Evolutionary conservation across 1,284 basidiomycete genomes (phyloP).

Genomic region (Dichomitus squalens): DNA sequence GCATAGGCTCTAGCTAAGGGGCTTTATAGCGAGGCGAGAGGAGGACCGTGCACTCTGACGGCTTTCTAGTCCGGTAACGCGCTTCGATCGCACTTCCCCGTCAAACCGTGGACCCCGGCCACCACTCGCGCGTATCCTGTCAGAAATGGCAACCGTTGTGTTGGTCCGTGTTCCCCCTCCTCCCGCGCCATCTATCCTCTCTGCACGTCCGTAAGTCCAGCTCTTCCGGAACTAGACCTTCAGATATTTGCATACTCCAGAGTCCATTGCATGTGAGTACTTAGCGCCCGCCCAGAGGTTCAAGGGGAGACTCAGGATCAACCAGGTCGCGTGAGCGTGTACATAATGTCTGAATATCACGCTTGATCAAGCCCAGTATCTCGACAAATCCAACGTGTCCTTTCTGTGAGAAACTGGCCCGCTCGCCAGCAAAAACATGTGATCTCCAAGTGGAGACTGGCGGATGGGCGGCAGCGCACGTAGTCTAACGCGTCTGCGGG

Average conservation of each 20-base stretch:
- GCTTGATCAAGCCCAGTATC: conserved; percentile 21
- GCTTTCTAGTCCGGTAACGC: conserved; percentile 30
- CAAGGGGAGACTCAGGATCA: conserved; percentile 11
- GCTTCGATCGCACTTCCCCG: conserved; percentile 33
- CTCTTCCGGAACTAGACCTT: background rate
- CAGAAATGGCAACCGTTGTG: conserved; percentile 18
- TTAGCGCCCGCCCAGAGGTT: background rate
- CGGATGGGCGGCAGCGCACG: too few species aligned
- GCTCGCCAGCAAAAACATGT: background rate
- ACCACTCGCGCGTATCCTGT: conserved; percentile 17
- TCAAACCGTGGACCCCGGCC: conserved; percentile 25
- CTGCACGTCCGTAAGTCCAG: background rate
- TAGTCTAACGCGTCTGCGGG: too few species aligned
- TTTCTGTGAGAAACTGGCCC: conserved; percentile 6
- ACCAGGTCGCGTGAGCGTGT: conserved; percentile 23
- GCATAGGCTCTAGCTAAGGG: conserved; percentile 30
- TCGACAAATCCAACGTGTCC: background rate
- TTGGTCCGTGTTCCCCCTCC: conserved; percentile 5
- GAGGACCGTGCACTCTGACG: conserved; percentile 29
- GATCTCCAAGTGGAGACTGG: background rate
- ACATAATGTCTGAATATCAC: conserved; percentile 25
- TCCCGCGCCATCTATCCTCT: background rate
- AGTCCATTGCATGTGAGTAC: background rate
- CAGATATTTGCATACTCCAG: background rate
- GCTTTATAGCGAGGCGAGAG: conserved; percentile 35